Evolutionary conservation across 495 filamentous ascomycete genomes (phyloP).

Genomic region (Peziza echinospora): DNA sequence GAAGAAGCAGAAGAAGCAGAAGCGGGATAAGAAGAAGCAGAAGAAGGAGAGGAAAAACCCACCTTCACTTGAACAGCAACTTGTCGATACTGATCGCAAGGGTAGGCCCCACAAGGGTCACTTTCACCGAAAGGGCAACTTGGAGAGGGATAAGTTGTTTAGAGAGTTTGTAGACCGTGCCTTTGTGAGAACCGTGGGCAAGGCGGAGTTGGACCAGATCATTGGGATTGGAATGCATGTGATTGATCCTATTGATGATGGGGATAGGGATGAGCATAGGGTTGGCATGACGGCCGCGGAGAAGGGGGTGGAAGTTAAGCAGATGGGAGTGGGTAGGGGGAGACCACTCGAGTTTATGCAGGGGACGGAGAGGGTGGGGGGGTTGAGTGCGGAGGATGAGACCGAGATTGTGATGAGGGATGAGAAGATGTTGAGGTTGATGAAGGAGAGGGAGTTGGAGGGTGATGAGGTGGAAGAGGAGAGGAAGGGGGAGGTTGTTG

Average conservation of each 20-base stretch:
- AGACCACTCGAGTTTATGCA: not conserved
- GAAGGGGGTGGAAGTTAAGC: not conserved
- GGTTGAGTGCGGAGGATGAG: not conserved
- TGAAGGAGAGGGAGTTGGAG: not conserved
- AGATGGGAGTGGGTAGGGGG: not conserved
- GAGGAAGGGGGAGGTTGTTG: not conserved
- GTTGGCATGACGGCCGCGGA: too few species aligned
- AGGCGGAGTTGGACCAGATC: not conserved
- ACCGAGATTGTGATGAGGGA: not conserved
- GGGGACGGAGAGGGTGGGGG: not conserved
- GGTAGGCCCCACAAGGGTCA: not conserved
- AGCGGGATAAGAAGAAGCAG: constrained; percentile 13
- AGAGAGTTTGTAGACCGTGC: not conserved
- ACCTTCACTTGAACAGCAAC: not conserved
- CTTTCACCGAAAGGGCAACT: not conserved
- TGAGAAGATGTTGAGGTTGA: not conserved
- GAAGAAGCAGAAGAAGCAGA: constrained; percentile 23
- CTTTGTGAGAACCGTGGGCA: not conserved
- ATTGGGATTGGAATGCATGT: not conserved
- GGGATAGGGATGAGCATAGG: not conserved
- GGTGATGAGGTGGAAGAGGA: not conserved
- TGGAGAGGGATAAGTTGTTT: not conserved
- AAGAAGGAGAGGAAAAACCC: not conserved
- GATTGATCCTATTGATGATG: not conserved
- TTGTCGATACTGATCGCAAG: not conserved